Conservation (phyloP, 257 asterid species). For the Plantago ovata region DNA sequence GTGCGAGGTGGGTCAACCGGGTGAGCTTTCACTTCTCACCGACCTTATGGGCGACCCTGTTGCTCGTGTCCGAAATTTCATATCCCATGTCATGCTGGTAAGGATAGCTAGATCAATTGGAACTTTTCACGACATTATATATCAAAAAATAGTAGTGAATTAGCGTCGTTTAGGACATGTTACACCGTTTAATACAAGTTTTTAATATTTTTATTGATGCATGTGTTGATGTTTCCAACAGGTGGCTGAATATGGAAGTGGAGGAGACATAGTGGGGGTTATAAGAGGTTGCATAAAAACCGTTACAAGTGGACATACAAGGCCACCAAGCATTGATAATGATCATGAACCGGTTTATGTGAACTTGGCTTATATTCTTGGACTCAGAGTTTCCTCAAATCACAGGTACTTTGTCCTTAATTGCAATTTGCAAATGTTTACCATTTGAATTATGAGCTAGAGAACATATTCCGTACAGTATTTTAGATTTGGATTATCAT, state of each 20-base stretch:
- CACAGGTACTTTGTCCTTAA: slow-evolving; percentile 52
- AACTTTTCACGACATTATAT: too few relatives aligned
- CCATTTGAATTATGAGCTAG: too few relatives aligned
- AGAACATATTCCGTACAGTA: too few relatives aligned
- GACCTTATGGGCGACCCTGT: slow-evolving; percentile 86
- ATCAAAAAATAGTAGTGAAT: too few relatives aligned
- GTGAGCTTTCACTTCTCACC: slow-evolving; percentile 59
- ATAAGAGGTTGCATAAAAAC: slow-evolving; percentile 69
- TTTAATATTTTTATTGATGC: too few relatives aligned
- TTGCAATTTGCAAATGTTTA: too few relatives aligned
- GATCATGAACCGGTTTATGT: slow-evolving; percentile 42
- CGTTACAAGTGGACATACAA: slow-evolving; percentile 48
- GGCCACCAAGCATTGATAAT: slow-evolving; percentile 16
- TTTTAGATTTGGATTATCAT: too few relatives aligned
- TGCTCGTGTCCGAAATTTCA: slow-evolving; percentile 59
- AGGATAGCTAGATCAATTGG: too few relatives aligned
- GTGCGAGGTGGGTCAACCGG: slow-evolving; percentile 72
- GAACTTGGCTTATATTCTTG: slow-evolving; percentile 66
- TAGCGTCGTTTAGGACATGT: too few relatives aligned
- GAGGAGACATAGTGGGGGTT: slow-evolving; percentile 57
- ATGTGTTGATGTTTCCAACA: slow-evolving; percentile 21
- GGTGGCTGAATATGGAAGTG: slow-evolving; percentile 59
- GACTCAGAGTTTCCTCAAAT: slow-evolving; percentile 72
- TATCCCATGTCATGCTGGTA: slow-evolving; percentile 71
- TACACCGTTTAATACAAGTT: too few relatives aligned